Percentiles rank a stretch among this genome's conserved stretches.
These are phyloP conservation scores for Syncephalastrum contaminatum DNA, from an alignment of 371 early-diverging fungal species.

Conservation along the genomic window DNA sequence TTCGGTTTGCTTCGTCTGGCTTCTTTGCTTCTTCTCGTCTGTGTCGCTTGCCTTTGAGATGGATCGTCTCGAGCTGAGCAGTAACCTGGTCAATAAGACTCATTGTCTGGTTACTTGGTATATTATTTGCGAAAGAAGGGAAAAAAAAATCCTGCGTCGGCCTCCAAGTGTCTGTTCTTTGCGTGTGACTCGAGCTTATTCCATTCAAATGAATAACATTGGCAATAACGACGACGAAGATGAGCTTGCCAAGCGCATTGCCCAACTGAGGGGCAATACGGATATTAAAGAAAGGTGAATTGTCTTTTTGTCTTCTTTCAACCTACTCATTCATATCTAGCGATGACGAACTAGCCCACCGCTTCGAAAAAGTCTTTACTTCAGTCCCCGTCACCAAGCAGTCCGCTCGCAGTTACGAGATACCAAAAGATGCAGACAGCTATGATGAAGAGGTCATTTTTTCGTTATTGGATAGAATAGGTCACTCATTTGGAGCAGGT, in stretches of 20 bases:
- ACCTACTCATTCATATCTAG: neutral
- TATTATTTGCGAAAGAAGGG: too few relatives aligned
- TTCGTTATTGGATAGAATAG: neutral
- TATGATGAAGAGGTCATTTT: constrained; percentile 2
- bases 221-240: neutral
- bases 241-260: constrained; percentile 10
- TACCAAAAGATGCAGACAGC: constrained; percentile 20
- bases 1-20: too few relatives aligned
- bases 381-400: constrained; percentile 18
- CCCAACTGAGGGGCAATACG: constrained; percentile 2
- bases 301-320: too few relatives aligned
- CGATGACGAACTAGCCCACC: constrained; percentile 26
- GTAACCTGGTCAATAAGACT: constrained; percentile 2
- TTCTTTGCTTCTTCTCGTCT: too few relatives aligned
- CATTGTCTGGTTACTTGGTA: neutral
- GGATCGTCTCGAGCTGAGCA: neutral
- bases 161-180: too few relatives aligned
- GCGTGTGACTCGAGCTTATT: too few relatives aligned
- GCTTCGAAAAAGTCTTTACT: constrained; percentile 32
- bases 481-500: neutral
- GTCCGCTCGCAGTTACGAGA: constrained; percentile 14
- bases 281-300: too few relatives aligned
- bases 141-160: too few relatives aligned
- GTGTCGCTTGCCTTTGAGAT: neutral
- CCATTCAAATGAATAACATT: too few relatives aligned